Percentiles rank a stretch among this genome's conserved stretches.
phyloP scores from a whole-genome alignment of 345 rosid genomes.

The Gynandropsis gynandra region DNA sequence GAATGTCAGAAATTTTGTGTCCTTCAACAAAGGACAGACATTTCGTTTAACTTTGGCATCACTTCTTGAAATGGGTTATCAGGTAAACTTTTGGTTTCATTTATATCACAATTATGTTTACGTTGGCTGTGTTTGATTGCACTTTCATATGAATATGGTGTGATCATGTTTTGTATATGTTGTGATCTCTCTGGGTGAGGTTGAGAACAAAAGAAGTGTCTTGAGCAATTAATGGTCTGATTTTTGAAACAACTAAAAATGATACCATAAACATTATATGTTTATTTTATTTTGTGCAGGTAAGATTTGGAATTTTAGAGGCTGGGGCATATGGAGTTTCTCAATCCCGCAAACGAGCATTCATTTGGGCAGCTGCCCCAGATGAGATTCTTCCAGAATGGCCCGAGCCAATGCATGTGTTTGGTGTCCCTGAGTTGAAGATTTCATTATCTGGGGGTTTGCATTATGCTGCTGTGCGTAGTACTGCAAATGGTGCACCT shows the following conservation, averaged over 20 bases:
- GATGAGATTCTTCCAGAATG: constrained; percentile 83
- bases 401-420: constrained; percentile 99
- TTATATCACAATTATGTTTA: neutral
- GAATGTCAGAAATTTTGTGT: constrained; percentile 80
- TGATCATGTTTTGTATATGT: neutral
- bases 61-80: constrained; percentile 51
- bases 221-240: no score
- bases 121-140: neutral
- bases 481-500: constrained; percentile 77
- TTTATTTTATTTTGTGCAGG: constrained; percentile 33
- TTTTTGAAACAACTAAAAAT: no score
- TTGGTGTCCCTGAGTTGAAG: constrained; percentile 54
- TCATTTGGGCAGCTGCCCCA: constrained; percentile 94
- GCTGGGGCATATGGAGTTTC: constrained; percentile 91
- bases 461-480: constrained; percentile 64
- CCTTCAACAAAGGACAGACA: constrained; percentile 77
- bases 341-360: constrained; percentile 82
- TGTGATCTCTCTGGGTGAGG: neutral
- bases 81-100: constrained; percentile 26
- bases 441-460: constrained; percentile 39
- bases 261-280: neutral
- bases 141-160: neutral
- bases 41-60: constrained; percentile 72
- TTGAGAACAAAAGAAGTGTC: no score
- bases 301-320: constrained; percentile 87